Evolutionary conservation across 1,139 yeast species (phyloP), one percentile per base, ranked within the genome.

Genomic region (Wickerhamiella pararugosa): DNA sequence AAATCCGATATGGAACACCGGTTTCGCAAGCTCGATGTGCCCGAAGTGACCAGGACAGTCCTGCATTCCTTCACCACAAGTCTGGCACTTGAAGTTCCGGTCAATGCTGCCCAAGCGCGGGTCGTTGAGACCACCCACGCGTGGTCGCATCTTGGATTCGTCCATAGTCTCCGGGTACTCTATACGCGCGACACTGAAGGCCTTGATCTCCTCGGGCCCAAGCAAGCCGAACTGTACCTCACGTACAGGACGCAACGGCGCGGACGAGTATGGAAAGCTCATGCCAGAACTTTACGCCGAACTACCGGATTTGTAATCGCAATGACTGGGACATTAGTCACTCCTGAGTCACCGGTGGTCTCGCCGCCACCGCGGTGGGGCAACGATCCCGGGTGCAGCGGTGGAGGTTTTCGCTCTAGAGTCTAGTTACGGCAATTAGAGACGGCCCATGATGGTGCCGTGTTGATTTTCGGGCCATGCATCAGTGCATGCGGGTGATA

Each of bases 41-140:
- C 99, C 99, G 65, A 92, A 92, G 67, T 92, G 99, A 47, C 99
- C 99, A 1, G 97, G 97, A 64, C 99, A 92, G 60, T 90, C 98
- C 47, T 92, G 84, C 96, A 90, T 90, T 57, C 92, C 95, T 63
- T 90, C 98, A 56, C 95, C 94, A 71, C 99, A 90, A 30, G 99
- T 90, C 68, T 87, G 97, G 70, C 99, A 90, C 66, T 84, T 83
- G 70, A 81, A 82, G 61, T 86, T 87, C 61, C 98, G 77, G 64
- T 92, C 99, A 53, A 90, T 90, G 7, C 97, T 83, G 43, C 99
- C 99, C 49, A 92, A 70, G 55, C 97, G 77, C 45, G 98, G 97
- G 60, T 92, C 98, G 59, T 87, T 87, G 51, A 92, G 70, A 48
- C 99, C 99, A 47, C 96, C 97, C 52, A 86, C 87, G 60, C 96